Evolutionary conservation across 768 basidiomycete genomes (phyloP).

Genomic region (Amanita phalloides): DNA sequence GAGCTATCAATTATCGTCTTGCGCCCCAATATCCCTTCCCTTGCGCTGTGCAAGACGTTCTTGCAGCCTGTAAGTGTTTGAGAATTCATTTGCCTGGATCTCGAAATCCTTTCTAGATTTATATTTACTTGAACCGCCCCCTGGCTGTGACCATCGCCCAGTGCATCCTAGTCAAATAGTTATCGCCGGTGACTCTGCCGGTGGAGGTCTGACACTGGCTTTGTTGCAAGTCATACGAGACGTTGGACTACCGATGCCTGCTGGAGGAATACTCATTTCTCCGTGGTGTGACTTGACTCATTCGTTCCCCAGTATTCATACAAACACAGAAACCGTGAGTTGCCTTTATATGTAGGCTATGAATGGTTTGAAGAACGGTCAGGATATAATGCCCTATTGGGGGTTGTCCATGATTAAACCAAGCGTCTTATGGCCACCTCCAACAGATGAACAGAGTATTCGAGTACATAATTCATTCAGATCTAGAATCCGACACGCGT

Average conservation of each 20-base stretch:
- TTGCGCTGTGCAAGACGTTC: constrained; percentile 77
- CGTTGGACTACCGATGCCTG: constrained; percentile 66
- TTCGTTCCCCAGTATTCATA: constrained; percentile 82
- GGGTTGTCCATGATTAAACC: constrained; percentile 75
- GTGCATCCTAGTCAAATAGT: constrained; percentile 78
- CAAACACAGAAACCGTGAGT: constrained; percentile 74
- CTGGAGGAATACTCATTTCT: constrained; percentile 82
- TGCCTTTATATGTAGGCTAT: background rate
- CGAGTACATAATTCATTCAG: constrained; percentile 50
- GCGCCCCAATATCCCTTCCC: constrained; percentile 98
- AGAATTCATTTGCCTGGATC: background rate
- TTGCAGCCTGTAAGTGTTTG: constrained; percentile 67
- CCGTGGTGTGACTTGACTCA: constrained; percentile 93
- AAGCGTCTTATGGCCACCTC: constrained; percentile 71
- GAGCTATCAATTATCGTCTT: constrained; percentile 75
- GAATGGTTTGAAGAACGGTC: background rate
- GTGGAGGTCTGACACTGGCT: constrained; percentile 78
- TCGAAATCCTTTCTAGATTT: constrained; percentile 35
- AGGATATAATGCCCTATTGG: constrained; percentile 77
- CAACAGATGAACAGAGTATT: constrained; percentile 47
- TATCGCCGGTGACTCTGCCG: constrained; percentile 87
- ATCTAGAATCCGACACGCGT: constrained; percentile 46
- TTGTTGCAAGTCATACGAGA: constrained; percentile 86
- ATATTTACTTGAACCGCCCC: constrained; percentile 83
- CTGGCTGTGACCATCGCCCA: constrained; percentile 63